Evolutionary conservation across 163 green algal species (phyloP), one percentile per base, ranked within the genome.

Genomic region (Prototheca wickerhamii): DNA sequence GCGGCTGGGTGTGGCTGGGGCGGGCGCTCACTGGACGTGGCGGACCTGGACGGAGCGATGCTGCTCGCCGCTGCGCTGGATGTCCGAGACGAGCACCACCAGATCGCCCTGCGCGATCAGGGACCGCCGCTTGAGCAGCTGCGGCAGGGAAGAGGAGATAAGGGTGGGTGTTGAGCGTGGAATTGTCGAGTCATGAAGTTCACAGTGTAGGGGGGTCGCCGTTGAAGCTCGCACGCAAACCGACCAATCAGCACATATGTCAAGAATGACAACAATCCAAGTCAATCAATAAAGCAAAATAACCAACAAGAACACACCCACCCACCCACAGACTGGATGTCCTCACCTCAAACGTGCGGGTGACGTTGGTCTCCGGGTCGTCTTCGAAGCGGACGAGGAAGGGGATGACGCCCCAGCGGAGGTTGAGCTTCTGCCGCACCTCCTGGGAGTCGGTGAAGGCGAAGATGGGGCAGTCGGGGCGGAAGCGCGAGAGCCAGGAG

Each of bases 391-490:
- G 67, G 46, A 91, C 66, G 33, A 80, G 71, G 73, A 95, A 92
- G 3, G 88, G 87, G 37, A 87, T 82, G 21, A 95, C 77, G 30
- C 88, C 88, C 88, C 87, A 95, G 29, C 84, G 73, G 73, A 95
- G 56, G 60, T 90, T 91, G 42, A 94, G 67, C 10, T 77, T 73
- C 59, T 79, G 71, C 55, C 82, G 61, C 44, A 84, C 76, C 33
- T 82, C 64, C 51, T 78, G 63, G 33, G 58, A 61, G 57, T 86
- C 75, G 57, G 87, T 94, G 69, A 95, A 91, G n/a, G 87, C 88
- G 76, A 93, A 94, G 64, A 95, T 89, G 50, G 86, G 87, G 57
- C 76, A 87, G 64, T 94, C 82, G 4, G 88, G 88, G 21, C 88
- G 70, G 71, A 67, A 84, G 54, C 88, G 75, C 6, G 76, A 86